Conservation (phyloP, 2,329 filamentous ascomycete genomes). For the Aspergillus sp. region DNA sequence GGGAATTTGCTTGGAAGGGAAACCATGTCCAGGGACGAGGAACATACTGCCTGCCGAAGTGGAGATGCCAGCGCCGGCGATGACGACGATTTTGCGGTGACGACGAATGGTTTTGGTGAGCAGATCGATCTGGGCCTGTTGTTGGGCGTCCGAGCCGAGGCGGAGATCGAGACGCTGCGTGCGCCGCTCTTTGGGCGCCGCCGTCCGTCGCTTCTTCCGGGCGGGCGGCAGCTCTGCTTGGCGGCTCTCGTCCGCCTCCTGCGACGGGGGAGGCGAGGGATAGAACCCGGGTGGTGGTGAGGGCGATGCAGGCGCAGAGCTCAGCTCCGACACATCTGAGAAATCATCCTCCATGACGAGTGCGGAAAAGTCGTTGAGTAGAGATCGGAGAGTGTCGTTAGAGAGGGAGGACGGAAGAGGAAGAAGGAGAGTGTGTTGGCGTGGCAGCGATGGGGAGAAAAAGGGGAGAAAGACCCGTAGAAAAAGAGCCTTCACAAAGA, state of each 20-base stretch:
- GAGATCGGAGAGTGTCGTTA: neutral
- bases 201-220: conserved; percentile 71
- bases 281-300: conserved; percentile 38
- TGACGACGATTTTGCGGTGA: conserved; percentile 94
- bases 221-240: conserved; percentile 66
- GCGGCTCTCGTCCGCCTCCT: conserved; percentile 40
- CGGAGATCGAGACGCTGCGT: conserved; percentile 78
- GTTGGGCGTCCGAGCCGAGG: conserved; percentile 38
- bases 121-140: conserved; percentile 62
- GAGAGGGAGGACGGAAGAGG: conserved; percentile 5
- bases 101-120: conserved; percentile 74
- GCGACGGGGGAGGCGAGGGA: conserved; percentile 46
- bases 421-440: conserved; percentile 8
- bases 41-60: conserved; percentile 83
- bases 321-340: conserved; percentile 42
- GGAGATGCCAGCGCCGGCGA: conserved; percentile 95
- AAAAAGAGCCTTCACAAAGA: conserved; percentile 16
- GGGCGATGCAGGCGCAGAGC: conserved; percentile 42
- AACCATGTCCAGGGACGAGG: conserved; percentile 5
- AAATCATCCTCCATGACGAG: conserved; percentile 27
- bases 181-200: conserved; percentile 66
- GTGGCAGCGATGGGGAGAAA: conserved; percentile 13
- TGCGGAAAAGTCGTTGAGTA: neutral
- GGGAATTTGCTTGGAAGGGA: neutral
- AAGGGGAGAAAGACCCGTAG: conserved; percentile 16